Conservation (phyloP, 2,329 filamentous ascomycete genomes). For the Claviceps sorghi region DNA sequence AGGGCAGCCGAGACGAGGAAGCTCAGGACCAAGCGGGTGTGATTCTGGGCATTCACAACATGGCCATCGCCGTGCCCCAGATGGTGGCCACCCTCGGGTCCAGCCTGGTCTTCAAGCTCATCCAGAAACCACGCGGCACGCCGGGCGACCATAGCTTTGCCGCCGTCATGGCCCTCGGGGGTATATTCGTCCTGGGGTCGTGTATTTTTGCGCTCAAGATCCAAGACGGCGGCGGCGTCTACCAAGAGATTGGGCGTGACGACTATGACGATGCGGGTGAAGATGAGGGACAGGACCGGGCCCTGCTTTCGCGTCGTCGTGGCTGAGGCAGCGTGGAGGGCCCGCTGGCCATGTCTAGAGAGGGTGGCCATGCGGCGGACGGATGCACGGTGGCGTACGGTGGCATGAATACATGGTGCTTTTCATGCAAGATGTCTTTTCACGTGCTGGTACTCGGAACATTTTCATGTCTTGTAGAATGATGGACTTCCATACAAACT, state of each 20-base stretch:
- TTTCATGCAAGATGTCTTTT: too few species aligned
- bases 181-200: slow-evolving; percentile 61
- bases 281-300: slow-evolving; percentile 16
- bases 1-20: slow-evolving; percentile 33
- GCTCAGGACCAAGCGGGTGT: slow-evolving; percentile 69
- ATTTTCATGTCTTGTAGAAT: too few species aligned
- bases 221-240: slow-evolving; percentile 31
- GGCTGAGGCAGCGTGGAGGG: too few species aligned
- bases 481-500: too few species aligned
- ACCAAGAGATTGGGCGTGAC: background rate
- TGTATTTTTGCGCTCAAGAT: slow-evolving; percentile 58
- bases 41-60: slow-evolving; percentile 89
- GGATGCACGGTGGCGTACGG: too few species aligned
- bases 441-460: too few species aligned
- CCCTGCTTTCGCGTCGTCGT: background rate
- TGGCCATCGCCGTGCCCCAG: slow-evolving; percentile 81
- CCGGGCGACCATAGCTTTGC: slow-evolving; percentile 78
- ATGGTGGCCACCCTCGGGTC: slow-evolving; percentile 79
- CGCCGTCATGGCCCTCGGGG: slow-evolving; percentile 75
- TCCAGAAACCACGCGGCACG: slow-evolving; percentile 75
- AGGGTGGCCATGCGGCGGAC: background rate
- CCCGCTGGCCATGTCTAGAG: background rate
- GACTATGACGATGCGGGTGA: slow-evolving; percentile 12
- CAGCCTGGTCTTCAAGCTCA: slow-evolving; percentile 66
- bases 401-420: too few species aligned